Percentiles rank a stretch among this genome's conserved stretches.
phyloP scores from a whole-genome alignment of 1,139 yeast species.

The Yamadazyma atmosphaerica region DNA sequence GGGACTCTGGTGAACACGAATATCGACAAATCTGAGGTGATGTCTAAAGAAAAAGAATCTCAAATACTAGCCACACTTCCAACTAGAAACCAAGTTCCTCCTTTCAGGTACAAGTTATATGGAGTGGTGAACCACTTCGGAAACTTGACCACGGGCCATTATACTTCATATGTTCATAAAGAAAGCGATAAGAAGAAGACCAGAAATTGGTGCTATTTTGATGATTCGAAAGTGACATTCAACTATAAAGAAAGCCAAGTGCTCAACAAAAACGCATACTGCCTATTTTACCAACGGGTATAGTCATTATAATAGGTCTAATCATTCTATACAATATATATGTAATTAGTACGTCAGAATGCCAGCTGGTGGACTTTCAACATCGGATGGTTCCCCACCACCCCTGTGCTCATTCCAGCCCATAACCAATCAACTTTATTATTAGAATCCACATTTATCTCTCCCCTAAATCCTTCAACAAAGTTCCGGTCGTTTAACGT shows the following conservation, averaged over 20 bases:
- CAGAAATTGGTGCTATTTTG: constrained; percentile 73
- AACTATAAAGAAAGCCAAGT: constrained; percentile 46
- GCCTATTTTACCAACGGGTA: constrained; percentile 61
- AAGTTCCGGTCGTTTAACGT: constrained; percentile 81
- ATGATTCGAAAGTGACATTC: constrained; percentile 60
- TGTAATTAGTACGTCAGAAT: neutral
- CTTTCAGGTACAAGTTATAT: constrained; percentile 74
- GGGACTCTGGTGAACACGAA: constrained; percentile 32
- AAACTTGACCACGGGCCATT: constrained; percentile 81
- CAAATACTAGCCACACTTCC: constrained; percentile 55
- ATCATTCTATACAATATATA: too few species aligned
- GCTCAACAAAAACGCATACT: constrained; percentile 68
- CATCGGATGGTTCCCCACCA: constrained; percentile 47
- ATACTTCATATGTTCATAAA: constrained; percentile 80
- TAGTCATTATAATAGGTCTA: constrained; percentile 15
- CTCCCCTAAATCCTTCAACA: constrained; percentile 76
- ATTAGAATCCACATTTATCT: constrained; percentile 50
- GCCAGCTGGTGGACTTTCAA: constrained; percentile 31
- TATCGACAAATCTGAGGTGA: constrained; percentile 14
- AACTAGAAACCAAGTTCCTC: constrained; percentile 72
- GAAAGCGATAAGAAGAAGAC: constrained; percentile 32
- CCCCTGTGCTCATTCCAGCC: constrained; percentile 66
- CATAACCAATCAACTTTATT: constrained; percentile 71
- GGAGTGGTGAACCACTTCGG: constrained; percentile 94
- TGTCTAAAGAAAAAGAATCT: constrained; percentile 43